Evolutionary conservation across 1,284 basidiomycete species (phyloP), one percentile per base, ranked within the genome.

Genomic region (Phlebopus sp.): DNA sequence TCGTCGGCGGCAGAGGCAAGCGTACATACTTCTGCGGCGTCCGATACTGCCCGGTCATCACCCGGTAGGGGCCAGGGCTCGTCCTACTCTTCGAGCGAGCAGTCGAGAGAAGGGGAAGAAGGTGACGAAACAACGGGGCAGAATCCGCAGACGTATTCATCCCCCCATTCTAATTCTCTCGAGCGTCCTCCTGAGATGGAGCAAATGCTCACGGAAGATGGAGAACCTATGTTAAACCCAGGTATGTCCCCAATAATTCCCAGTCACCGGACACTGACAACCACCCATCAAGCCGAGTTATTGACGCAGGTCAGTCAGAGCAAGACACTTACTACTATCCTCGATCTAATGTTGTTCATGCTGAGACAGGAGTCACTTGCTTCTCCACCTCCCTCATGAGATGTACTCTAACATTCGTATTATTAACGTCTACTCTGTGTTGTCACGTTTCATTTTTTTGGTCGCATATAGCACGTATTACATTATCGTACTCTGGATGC

Each of bases 181-280:
- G 53, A 56, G 6, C 58, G 46, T 30, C 67, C 71, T 13, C 67
- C 67, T 38, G 69, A 70, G 17, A 71, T 75, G 71, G 77, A 76
- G 47, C 72, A 77, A 52, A 74, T 81, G 55, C 66, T 81, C 13
- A 78, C 78, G 2, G 81, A 82, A 55, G 79, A 82, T 55, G 79
- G 77, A 13, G 79, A 79, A 58, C 76, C 79, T 9, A 84, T 84
- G 79, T 64, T 84, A 50, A 81, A 82, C 59, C 79, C 82, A 65
- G 80, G 81, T 83, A 43, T 23, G 75, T 57, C 37, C 31, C 25
- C 11, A 32, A 10, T 52, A 23, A 17, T 17, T 23, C 37, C 30
- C 39, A 47, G 8, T 34, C 27, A 37, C 41, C 21, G 23, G 10
- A 9, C 11, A 25, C 35, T 50, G 31, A 58, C 31, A 14, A 7